Evolutionary conservation across 768 basidiomycete species (phyloP).

Genomic region (Termitomyces bulborhizus): DNA sequence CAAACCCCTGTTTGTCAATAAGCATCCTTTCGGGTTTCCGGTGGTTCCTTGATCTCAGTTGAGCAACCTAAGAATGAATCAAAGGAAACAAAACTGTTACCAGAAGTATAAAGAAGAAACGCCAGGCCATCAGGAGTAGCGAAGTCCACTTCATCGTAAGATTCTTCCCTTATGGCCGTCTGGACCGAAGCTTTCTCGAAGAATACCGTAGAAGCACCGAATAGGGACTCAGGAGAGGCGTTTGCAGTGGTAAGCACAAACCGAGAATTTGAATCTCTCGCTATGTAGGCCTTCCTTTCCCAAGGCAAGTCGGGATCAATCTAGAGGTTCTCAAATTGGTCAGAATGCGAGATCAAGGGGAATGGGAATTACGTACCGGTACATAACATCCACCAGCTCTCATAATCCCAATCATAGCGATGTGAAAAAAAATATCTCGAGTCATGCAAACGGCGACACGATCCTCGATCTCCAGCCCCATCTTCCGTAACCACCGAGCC

Average conservation of each 20-base stretch:
- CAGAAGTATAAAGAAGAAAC: conserved; percentile 46
- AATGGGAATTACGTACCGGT: conserved; percentile 27
- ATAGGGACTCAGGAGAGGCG: conserved; percentile 16
- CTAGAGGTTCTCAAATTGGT: conserved; percentile 18
- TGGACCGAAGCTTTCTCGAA: conserved; percentile 20
- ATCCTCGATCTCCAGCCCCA: conserved; percentile 30
- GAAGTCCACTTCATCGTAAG: conserved; percentile 19
- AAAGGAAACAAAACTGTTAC: conserved; percentile 15
- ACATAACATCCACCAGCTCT: conserved; percentile 48
- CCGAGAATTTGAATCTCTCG: conserved; percentile 31
- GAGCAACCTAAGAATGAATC: background rate
- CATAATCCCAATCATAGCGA: conserved; percentile 36
- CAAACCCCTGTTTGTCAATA: conserved; percentile 28
- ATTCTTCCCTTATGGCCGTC: conserved; percentile 21
- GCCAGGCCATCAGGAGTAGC: conserved; percentile 28
- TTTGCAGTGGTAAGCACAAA: conserved; percentile 31
- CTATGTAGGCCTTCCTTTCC: conserved; percentile 41
- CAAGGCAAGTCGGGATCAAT: conserved; percentile 44
- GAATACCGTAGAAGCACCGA: conserved; percentile 18
- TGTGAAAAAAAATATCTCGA: conserved; percentile 35
- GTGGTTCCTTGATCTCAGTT: conserved; percentile 33
- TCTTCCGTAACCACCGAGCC: conserved; percentile 33
- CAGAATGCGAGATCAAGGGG: background rate
- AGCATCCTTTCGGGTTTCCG: conserved; percentile 46
- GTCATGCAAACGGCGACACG: conserved; percentile 40